Evolutionary conservation across 2,329 filamentous ascomycete genomes (phyloP).

Genomic region (Cucurbitaria berberidis): DNA sequence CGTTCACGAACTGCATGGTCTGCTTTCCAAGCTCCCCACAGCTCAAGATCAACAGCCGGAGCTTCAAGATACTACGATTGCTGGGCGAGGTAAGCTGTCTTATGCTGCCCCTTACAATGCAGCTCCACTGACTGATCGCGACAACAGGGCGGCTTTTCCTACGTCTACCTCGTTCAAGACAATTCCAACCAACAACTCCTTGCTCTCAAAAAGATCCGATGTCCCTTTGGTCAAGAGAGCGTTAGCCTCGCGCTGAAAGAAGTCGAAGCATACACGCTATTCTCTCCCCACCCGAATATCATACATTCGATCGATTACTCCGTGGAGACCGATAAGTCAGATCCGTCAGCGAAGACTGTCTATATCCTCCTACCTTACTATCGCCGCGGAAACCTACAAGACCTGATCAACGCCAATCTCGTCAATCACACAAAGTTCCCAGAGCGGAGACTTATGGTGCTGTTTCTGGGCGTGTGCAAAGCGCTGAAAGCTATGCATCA

Average conservation of each 20-base stretch:
- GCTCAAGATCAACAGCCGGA: slow-evolving; percentile 91
- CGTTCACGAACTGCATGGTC: slow-evolving; percentile 90
- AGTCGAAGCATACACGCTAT: slow-evolving; percentile 94
- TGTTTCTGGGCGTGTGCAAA: slow-evolving; percentile 91
- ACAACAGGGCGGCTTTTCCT: slow-evolving; percentile 88
- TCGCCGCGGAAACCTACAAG: slow-evolving; percentile 90
- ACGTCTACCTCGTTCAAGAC: slow-evolving; percentile 98
- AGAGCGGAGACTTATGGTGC: slow-evolving; percentile 81
- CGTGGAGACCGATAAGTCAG: slow-evolving; percentile 73
- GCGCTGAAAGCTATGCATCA: slow-evolving; percentile 91
- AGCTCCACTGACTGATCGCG: slow-evolving; percentile 5
- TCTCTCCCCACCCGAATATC: slow-evolving; percentile 81
- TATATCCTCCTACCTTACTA: slow-evolving; percentile 98
- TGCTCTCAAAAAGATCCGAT: slow-evolving; percentile 98
- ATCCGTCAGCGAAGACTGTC: slow-evolving; percentile 82
- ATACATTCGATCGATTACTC: slow-evolving; percentile 85
- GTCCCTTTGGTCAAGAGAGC: slow-evolving; percentile 95
- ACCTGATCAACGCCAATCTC: slow-evolving; percentile 97
- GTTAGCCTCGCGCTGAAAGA: slow-evolving; percentile 95
- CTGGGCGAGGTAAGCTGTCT: slow-evolving; percentile 78
- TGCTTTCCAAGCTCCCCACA: slow-evolving; percentile 95
- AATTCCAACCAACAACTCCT: slow-evolving; percentile 82
- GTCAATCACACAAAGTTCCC: slow-evolving; percentile 94
- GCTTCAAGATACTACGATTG: slow-evolving; percentile 93
- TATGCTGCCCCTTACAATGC: background rate